Evolutionary conservation across 768 basidiomycete species (phyloP).

Genomic region (Kwoniella dendrophila): DNA sequence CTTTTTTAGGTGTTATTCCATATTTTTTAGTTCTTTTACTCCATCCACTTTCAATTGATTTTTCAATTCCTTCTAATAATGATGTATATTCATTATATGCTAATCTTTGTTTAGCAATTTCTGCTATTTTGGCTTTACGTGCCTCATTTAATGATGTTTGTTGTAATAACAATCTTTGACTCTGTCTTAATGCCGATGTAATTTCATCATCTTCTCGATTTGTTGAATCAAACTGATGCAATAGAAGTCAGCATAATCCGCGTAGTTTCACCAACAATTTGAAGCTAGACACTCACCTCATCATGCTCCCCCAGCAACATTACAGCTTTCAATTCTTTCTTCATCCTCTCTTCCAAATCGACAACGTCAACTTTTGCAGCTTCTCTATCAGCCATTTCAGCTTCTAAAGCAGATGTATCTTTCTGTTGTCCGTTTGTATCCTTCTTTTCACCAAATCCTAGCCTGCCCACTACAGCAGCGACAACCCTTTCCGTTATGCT

Average conservation of each 20-base stretch:
- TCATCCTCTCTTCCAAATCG: conserved; percentile 58
- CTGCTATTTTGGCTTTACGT: conserved; percentile 71
- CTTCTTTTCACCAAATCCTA: conserved; percentile 24
- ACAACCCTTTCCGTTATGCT: conserved; percentile 75
- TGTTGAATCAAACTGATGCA: conserved; percentile 52
- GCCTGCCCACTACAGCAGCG: conserved; percentile 41
- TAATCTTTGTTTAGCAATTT: conserved; percentile 79
- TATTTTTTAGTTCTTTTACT: conserved; percentile 74
- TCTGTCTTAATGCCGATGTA: conserved; percentile 81
- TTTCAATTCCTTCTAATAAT: conserved; percentile 80
- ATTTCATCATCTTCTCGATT: conserved; percentile 81
- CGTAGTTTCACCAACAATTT: neutral
- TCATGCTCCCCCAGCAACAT: conserved; percentile 60
- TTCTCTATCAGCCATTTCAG: conserved; percentile 70
- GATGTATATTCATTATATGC: conserved; percentile 91
- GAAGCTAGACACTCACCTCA: conserved; percentile 66
- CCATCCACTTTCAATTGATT: conserved; percentile 73
- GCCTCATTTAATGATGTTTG: conserved; percentile 82
- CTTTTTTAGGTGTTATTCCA: conserved; percentile 57
- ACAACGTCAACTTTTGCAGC: conserved; percentile 68
- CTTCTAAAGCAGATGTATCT: conserved; percentile 36
- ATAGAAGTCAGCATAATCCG: neutral
- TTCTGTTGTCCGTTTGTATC: conserved; percentile 32
- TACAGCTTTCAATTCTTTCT: conserved; percentile 57
- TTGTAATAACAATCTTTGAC: conserved; percentile 75